Evolutionary conservation across 2,329 filamentous ascomycete species (phyloP).

Genomic region (Pseudocercospora crystallina): DNA sequence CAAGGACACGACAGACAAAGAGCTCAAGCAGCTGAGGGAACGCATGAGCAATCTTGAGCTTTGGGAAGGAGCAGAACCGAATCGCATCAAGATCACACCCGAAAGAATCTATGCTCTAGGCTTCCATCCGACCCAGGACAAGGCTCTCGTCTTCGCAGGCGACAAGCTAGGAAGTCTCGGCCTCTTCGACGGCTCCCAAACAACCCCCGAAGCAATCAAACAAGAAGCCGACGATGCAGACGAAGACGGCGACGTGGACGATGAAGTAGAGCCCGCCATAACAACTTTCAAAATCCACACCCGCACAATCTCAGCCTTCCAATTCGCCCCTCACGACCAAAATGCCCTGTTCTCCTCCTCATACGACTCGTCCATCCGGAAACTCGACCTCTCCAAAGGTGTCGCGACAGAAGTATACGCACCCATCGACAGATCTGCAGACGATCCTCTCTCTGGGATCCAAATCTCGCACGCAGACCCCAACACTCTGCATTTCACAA

Average conservation of each 20-base stretch:
- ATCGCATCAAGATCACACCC: slow-evolving; percentile 85
- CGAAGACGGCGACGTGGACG: slow-evolving; percentile 66
- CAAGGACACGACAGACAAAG: slow-evolving; percentile 73
- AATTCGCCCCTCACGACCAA: slow-evolving; percentile 70
- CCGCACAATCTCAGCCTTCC: slow-evolving; percentile 81
- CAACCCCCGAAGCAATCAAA: slow-evolving; percentile 44
- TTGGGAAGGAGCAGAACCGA: slow-evolving; percentile 82
- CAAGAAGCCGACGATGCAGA: slow-evolving; percentile 58
- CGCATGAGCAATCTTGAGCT: slow-evolving; percentile 75
- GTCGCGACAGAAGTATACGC: slow-evolving; percentile 80
- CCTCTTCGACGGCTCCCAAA: slow-evolving; percentile 84
- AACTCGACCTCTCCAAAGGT: slow-evolving; percentile 78
- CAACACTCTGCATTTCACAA: slow-evolving; percentile 81
- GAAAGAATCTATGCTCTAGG: slow-evolving; percentile 83
- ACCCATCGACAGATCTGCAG: slow-evolving; percentile 65
- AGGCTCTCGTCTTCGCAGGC: slow-evolving; percentile 86
- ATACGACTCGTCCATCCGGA: slow-evolving; percentile 89
- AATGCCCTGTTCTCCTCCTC: slow-evolving; percentile 81
- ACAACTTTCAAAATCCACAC: slow-evolving; percentile 88
- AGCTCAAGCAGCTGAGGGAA: slow-evolving; percentile 69
- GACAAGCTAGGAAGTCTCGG: slow-evolving; percentile 92
- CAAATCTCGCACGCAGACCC: slow-evolving; percentile 72
- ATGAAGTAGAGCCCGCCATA: slow-evolving; percentile 71
- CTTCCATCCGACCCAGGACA: slow-evolving; percentile 83
- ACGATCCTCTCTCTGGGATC: slow-evolving; percentile 78